These are phyloP conservation scores for Fusarium dlaminii DNA, from an alignment of 2,329 filamentous ascomycete genomes.

Conservation along the genomic window DNA sequence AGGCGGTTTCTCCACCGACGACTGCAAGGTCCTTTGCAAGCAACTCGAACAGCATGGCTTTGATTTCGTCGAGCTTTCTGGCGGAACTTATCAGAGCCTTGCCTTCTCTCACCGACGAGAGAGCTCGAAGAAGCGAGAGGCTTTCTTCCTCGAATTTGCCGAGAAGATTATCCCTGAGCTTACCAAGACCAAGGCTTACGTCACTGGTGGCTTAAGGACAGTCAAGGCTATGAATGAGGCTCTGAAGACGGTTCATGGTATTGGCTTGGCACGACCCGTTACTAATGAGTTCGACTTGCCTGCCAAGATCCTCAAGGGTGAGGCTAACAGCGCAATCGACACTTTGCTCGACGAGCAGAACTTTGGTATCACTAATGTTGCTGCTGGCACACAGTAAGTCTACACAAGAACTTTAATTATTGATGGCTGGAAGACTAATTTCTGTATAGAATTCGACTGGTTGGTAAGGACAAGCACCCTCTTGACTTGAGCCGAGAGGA, in stretches of 20 bases:
- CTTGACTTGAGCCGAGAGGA: conserved; percentile 62
- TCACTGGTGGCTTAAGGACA: conserved; percentile 68
- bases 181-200: conserved; percentile 63
- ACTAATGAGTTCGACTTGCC: conserved; percentile 41
- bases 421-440: not conserved
- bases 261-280: conserved; percentile 61
- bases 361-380: conserved; percentile 51
- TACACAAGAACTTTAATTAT: fast-evolving
- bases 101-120: conserved; percentile 63
- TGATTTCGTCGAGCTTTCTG: conserved; percentile 68
- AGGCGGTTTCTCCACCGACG: conserved; percentile 61
- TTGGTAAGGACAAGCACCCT: conserved; percentile 59
- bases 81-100: conserved; percentile 67
- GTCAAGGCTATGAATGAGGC: conserved; percentile 67
- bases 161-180: conserved; percentile 57
- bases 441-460: conserved; percentile 42
- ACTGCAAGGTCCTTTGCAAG: conserved; percentile 58
- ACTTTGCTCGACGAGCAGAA: conserved; percentile 59
- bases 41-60: conserved; percentile 59
- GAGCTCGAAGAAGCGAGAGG: conserved; percentile 63
- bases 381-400: conserved; percentile 47
- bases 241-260: conserved; percentile 65
- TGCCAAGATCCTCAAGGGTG: conserved; percentile 38
- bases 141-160: conserved; percentile 70
- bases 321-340: conserved; percentile 58